Evolutionary conservation across 495 filamentous ascomycete species (phyloP).

Genomic region (Penicillium crystallinum): DNA sequence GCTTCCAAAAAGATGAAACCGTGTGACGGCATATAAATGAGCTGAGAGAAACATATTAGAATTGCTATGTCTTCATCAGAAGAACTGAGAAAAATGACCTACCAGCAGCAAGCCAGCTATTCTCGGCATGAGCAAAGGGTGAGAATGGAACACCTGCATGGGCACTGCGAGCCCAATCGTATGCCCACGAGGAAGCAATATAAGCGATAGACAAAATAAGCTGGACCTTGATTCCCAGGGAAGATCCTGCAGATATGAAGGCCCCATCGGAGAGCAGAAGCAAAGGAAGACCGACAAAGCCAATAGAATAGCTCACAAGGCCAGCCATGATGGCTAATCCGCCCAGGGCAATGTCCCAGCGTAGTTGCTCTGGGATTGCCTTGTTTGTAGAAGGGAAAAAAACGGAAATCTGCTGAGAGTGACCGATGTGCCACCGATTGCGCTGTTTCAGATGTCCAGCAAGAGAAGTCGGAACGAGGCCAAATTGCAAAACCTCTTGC

Average conservation of each 20-base stretch:
- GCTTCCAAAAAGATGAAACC: slow-evolving; percentile 26
- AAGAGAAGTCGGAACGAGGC: slow-evolving; percentile 45
- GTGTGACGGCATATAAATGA: slow-evolving; percentile 23
- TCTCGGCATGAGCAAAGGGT: slow-evolving; percentile 30
- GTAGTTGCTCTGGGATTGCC: slow-evolving; percentile 13
- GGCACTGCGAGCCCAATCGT: slow-evolving; percentile 12
- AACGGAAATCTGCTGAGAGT: slow-evolving; percentile 28
- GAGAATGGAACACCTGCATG: slow-evolving; percentile 13
- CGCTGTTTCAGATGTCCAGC: slow-evolving; percentile 47
- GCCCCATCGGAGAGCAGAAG: slow-evolving; percentile 13
- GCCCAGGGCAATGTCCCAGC: slow-evolving; percentile 23
- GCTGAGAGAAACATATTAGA: slow-evolving; percentile 7
- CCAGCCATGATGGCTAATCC: slow-evolving; percentile 24
- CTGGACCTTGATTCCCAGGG: slow-evolving; percentile 11
- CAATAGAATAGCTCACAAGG: slow-evolving; percentile 13
- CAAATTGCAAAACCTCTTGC: slow-evolving; percentile 47
- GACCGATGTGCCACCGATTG: slow-evolving; percentile 41
- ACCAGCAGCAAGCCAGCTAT: slow-evolving; percentile 32
- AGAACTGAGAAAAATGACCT: slow-evolving; percentile 1
- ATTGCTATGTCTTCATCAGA: background rate
- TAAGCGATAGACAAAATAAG: slow-evolving; percentile 12
- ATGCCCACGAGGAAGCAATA: slow-evolving; percentile 22
- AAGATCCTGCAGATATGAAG: slow-evolving; percentile 12
- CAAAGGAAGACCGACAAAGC: slow-evolving; percentile 20
- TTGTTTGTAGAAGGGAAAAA: slow-evolving; percentile 12